These are phyloP conservation scores for Xerocomellus intermedius DNA, from an alignment of 768 basidiomycete genomes.

Conservation along the genomic window DNA sequence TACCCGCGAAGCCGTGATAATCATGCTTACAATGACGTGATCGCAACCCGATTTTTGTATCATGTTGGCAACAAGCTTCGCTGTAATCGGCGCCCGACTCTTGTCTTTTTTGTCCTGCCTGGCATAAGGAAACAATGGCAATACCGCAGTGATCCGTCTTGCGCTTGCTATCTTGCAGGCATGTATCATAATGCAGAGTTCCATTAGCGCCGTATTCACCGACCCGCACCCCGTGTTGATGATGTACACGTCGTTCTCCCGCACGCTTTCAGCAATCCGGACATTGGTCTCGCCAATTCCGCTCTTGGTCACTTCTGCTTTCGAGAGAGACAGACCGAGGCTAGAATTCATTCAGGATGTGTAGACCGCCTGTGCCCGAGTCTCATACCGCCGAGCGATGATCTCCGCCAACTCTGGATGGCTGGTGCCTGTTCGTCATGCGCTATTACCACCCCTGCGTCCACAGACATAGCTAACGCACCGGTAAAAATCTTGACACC, in stretches of 20 bases:
- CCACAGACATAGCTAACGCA: slow-evolving; percentile 28
- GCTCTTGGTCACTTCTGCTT: slow-evolving; percentile 83
- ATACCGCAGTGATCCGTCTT: slow-evolving; percentile 95
- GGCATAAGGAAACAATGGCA: slow-evolving; percentile 95
- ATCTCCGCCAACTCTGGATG: slow-evolving; percentile 95
- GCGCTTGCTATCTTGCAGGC: slow-evolving; percentile 99
- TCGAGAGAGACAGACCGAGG: slow-evolving; percentile 85
- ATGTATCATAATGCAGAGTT: slow-evolving; percentile 98
- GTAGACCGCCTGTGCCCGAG: slow-evolving; percentile 9
- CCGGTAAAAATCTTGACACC: slow-evolving; percentile 62
- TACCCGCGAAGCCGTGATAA: neutral
- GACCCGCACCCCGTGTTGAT: slow-evolving; percentile 88
- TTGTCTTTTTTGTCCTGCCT: slow-evolving; percentile 99
- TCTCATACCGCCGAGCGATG: slow-evolving; percentile 79
- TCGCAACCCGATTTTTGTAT: slow-evolving; percentile 90
- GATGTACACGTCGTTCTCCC: slow-evolving; percentile 98
- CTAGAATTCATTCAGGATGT: slow-evolving; percentile 44
- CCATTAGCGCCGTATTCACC: slow-evolving; percentile 95
- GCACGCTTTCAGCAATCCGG: slow-evolving; percentile 90
- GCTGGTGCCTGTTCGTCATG: slow-evolving; percentile 67
- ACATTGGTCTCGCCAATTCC: slow-evolving; percentile 91
- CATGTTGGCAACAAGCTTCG: slow-evolving; percentile 98
- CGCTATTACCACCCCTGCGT: neutral
- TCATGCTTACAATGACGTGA: slow-evolving; percentile 85
- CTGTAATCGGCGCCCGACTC: slow-evolving; percentile 95